Base-by-base conservation (phyloP, 495 filamentous ascomycete species). In the Aspergillus avenaceus region DNA sequence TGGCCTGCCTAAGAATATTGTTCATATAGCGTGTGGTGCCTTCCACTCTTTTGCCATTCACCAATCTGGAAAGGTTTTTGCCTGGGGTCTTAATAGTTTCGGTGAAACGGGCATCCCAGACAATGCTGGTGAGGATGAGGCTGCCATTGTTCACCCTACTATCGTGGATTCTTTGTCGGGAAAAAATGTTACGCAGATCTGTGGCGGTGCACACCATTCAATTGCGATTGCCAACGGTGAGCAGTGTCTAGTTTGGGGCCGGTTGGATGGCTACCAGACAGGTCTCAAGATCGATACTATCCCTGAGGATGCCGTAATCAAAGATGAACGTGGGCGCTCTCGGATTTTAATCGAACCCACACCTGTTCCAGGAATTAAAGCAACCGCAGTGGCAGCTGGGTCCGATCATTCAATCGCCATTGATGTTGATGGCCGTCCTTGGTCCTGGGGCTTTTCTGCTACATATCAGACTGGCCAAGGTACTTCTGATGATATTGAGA, bases 61-160 rank as follows among this genome's bases (percentile, higher is more conserved):
- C 67, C 73, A 78, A 16, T 78, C 84, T 31, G 84, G 81, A 27
- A 77, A 84, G 25, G 83, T 93, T 49, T 92, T 80, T 66, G 75
- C 84, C 18, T 97, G 91, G 90, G 92, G 91, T 5, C 68, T 90
- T 28, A 97, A 96, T 71, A 88, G 84, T 63, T 95, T 86, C 61
- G 87, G 84, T 40, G 84, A 92, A 65, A 88, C 85, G 8, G 93
- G 88, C 37, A 77, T 90, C 45, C 72, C 74, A 11, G 78, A 81
- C 11, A 78, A 80, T 41, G 89, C 84, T 21, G 90, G 90, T 49
- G 77, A 83, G 19, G 77, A 84, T 48, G 77, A 75, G 46, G 78
- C 82, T 25, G 71, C 74, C 31, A 73, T 87, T 43, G 65, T 75
- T 7, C 74, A 74, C 37, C 84, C 86, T 2, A 76, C 77, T 11